phyloP scores from a whole-genome alignment of 768 basidiomycete genomes.

The Cystobasidium onofrii region DNA sequence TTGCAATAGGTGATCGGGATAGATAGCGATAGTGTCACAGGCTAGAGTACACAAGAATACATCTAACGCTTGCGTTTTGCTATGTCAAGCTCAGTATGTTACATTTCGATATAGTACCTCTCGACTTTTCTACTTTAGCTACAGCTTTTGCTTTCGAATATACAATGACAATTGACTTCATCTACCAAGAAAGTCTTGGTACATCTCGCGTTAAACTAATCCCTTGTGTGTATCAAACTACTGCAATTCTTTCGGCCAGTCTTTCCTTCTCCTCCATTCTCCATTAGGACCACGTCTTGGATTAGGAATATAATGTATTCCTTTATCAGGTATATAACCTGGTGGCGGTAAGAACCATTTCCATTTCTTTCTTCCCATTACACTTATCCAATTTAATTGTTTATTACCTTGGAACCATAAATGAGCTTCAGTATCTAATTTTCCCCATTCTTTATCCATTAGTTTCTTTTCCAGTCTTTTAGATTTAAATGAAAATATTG shows the following conservation, averaged over 20 bases:
- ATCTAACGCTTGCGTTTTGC: no score
- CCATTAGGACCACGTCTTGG: slow-evolving; percentile 45
- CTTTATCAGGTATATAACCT: slow-evolving; percentile 44
- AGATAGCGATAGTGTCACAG: neutral
- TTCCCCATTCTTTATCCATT: slow-evolving; percentile 79
- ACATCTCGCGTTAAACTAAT: no score
- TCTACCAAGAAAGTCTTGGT: no score
- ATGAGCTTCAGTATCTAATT: slow-evolving; percentile 64
- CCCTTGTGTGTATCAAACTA: no score
- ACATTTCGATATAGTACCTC: no score
- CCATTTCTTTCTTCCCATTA: slow-evolving; percentile 63
- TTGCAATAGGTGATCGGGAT: neutral
- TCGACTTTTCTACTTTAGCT: no score
- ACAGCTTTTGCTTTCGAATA: no score
- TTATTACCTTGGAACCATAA: slow-evolving; percentile 72
- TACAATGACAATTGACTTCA: no score
- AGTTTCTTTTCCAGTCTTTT: slow-evolving; percentile 44
- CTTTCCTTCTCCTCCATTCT: slow-evolving; percentile 43
- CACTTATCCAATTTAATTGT: slow-evolving; percentile 62
- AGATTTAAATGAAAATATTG: slow-evolving; percentile 18
- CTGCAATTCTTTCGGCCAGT: slow-evolving; percentile 42
- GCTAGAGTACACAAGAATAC: no score
- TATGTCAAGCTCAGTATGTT: no score
- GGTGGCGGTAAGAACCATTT: slow-evolving; percentile 58
- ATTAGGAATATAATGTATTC: slow-evolving; percentile 43